Conservation (phyloP, 306 rosid species). For the Sesbania bispinosa region DNA sequence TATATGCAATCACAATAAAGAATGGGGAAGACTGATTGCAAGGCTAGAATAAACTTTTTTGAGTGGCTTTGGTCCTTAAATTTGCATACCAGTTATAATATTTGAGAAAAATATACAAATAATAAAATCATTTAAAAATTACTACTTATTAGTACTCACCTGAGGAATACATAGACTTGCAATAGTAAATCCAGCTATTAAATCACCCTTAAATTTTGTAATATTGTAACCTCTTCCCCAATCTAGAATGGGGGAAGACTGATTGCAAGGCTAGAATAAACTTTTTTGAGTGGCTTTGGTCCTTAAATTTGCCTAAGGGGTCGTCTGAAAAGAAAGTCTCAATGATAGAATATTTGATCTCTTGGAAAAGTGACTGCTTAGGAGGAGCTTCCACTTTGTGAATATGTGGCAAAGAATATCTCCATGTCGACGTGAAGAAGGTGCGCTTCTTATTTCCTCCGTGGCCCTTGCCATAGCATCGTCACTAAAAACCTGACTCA, state of each 20-base stretch:
- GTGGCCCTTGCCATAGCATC: neutral
- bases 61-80: neutral
- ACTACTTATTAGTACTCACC: no score
- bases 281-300: slow-evolving; percentile 30
- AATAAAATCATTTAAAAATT: no score
- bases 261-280: slow-evolving; percentile 40
- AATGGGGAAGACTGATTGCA: slow-evolving; percentile 63
- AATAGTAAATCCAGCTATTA: slow-evolving; percentile 64
- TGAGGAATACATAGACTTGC: slow-evolving; percentile 88
- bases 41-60: slow-evolving; percentile 35
- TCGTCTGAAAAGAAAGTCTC: slow-evolving; percentile 50
- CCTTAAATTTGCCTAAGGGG: slow-evolving; percentile 46
- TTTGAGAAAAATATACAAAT: neutral
- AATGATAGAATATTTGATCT: slow-evolving; percentile 18
- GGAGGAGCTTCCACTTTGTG: slow-evolving; percentile 44
- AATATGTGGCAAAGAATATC: slow-evolving; percentile 9
- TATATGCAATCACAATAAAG: no score
- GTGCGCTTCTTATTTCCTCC: slow-evolving; percentile 24
- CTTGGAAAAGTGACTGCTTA: slow-evolving; percentile 30
- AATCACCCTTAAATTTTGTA: slow-evolving; percentile 50
- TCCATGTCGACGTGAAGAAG: slow-evolving; percentile 27
- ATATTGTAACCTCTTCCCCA: slow-evolving; percentile 56
- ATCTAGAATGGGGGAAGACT: slow-evolving; percentile 51
- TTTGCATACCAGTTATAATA: neutral
- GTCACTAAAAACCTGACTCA: slow-evolving; percentile 12